Base-by-base conservation (phyloP, 2,329 filamentous ascomycete species). In the Aspergillus sp. region DNA sequence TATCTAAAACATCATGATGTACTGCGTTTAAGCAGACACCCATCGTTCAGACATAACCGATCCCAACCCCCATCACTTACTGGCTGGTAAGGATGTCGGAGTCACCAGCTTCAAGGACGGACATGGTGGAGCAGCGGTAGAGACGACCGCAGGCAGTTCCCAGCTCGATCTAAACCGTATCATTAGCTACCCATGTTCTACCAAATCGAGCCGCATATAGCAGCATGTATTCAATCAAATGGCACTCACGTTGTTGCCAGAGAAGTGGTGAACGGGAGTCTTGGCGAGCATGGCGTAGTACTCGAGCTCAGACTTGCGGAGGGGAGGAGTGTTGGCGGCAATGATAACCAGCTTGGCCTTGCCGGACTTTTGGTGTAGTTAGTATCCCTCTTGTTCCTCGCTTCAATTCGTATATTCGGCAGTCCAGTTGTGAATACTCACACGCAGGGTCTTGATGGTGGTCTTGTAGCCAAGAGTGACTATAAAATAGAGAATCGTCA, bases 331-430 rank as follows among this genome's bases (percentile, higher is more conserved):
- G 86, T 99, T 98, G 82, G 90, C 92, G 70, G 89, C 84, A 66
- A 96, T 96, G 82, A 96, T 92, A 79, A 98, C 91, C 69, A 97
- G 88, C 90, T 98, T 98, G 80, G 95, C 95, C 89, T 97, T 98
- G 81, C 93, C 93, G 70, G 88, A 89, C 62, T 64, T 48, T 59
- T 33, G 27, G 30, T 52, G 37, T n/a, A 49, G 45, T 52, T 34
- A 47, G 54, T 57, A 54, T 30, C 39, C 27, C 27, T 30, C 34
- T 22, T n/a, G 15, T 33, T 30, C 48, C 27, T 37, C 44, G 12
- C 17, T 55, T 27, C 39, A 42, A 48, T 48, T 15, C 24, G 37
- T 33, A 12, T n/a, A 24, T 17, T 48, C 19, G 44, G 17, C 39
- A 33, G 19, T 40, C 20, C 48, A 17, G 41, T 44, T 22, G 47